Evolutionary conservation across 148 eudicot species (phyloP).

Genomic region (Rhododendron ferrugineum): DNA sequence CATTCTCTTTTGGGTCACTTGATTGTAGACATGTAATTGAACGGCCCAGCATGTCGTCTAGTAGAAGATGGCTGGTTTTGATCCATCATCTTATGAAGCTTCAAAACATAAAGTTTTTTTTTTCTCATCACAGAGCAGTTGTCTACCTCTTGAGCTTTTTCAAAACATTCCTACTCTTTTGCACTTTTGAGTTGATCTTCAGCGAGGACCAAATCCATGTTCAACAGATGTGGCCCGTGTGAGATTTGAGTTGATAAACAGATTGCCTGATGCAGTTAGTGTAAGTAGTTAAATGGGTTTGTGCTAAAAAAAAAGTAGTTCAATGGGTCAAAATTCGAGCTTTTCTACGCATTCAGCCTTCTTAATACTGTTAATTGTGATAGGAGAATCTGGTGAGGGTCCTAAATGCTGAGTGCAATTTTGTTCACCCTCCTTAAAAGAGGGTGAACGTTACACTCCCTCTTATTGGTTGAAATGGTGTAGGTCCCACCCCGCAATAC

Average conservation of each 20-base stretch:
- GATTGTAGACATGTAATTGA: not conserved
- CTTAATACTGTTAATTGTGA: not conserved
- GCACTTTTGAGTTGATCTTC: not conserved
- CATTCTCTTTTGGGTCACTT: not conserved
- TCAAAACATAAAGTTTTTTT: not conserved
- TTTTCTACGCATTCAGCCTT: not conserved
- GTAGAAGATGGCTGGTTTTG: not conserved
- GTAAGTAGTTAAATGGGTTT: not conserved
- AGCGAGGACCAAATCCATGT: not conserved
- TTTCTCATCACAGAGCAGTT: not conserved
- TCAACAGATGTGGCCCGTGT: not conserved
- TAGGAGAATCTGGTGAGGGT: not conserved
- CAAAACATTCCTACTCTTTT: not conserved
- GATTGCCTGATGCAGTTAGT: not conserved
- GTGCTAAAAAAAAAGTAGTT: not conserved
- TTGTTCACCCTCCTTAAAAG: too few species aligned
- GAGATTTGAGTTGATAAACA: not conserved
- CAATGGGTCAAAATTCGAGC: not conserved
- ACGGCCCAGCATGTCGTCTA: not conserved
- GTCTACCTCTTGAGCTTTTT: not conserved
- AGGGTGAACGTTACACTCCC: too few species aligned
- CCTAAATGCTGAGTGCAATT: not conserved
- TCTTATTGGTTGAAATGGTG: too few species aligned
- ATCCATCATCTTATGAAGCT: not conserved
- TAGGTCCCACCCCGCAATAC: too few species aligned